These are phyloP conservation scores for Chlorophyllum brunneum DNA, from an alignment of 768 basidiomycete species.

Conservation along the genomic window DNA sequence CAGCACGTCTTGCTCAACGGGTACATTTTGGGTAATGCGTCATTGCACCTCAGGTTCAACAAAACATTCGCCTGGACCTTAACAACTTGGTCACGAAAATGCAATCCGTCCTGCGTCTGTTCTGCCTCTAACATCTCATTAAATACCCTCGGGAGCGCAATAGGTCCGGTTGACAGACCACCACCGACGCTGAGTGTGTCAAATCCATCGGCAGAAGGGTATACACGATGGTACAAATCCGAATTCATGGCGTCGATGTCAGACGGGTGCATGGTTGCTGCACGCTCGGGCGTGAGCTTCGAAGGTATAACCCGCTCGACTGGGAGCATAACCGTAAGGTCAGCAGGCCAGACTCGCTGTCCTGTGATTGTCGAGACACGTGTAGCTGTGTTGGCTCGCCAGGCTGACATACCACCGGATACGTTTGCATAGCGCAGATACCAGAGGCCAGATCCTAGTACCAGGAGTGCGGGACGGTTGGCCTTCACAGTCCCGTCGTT, in stretches of 20 bases:
- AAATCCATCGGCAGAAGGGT: conserved; percentile 21
- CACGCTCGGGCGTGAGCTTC: conserved; percentile 62
- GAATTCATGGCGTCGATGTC: conserved; percentile 94
- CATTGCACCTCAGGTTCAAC: conserved; percentile 80
- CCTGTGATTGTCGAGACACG: conserved; percentile 48
- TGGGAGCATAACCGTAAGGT: conserved; percentile 74
- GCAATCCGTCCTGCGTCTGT: conserved; percentile 81
- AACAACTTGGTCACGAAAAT: conserved; percentile 63
- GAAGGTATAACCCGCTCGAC: conserved; percentile 66
- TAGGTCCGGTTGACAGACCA: conserved; percentile 19
- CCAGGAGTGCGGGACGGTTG: conserved; percentile 55
- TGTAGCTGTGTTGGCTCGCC: conserved; percentile 71
- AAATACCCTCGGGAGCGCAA: conserved; percentile 73
- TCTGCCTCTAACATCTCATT: conserved; percentile 73
- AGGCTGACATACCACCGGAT: conserved; percentile 74
- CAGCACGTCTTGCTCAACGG: conserved; percentile 81
- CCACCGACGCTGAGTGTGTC: background rate
- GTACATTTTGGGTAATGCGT: conserved; percentile 53
- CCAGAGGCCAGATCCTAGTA: conserved; percentile 87
- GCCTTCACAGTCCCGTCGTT: background rate
- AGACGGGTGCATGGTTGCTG: conserved; percentile 63
- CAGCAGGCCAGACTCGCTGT: conserved; percentile 46
- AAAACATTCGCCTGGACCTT: conserved; percentile 73
- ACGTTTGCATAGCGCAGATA: conserved; percentile 71
- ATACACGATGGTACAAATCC: conserved; percentile 68